Evolutionary conservation across 2,329 filamentous ascomycete species (phyloP).

Genomic region (Nothophaeocryptopus gaeumannii): DNA sequence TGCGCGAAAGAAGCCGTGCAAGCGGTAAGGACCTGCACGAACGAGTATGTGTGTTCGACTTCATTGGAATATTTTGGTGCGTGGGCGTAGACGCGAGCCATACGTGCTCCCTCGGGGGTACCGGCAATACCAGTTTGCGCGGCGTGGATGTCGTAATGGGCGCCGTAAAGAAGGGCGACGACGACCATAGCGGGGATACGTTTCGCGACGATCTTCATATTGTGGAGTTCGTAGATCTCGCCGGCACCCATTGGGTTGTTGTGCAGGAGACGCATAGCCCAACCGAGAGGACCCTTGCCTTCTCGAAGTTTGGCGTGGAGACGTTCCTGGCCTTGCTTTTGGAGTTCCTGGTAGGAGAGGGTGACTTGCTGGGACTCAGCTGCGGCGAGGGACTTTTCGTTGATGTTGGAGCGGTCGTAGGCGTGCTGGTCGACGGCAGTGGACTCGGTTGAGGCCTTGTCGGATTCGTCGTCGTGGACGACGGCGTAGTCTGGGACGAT

Average conservation of each 20-base stretch:
- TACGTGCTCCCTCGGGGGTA: slow-evolving; percentile 71
- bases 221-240: slow-evolving; percentile 70
- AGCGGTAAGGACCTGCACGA: slow-evolving; percentile 64
- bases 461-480: slow-evolving; percentile 57
- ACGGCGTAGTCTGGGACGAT: slow-evolving; percentile 74
- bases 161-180: slow-evolving; percentile 65
- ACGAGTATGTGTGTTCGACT: slow-evolving; percentile 63
- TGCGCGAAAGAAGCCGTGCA: slow-evolving; percentile 72
- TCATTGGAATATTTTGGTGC: slow-evolving; percentile 62
- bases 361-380: slow-evolving; percentile 7
- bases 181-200: slow-evolving; percentile 68
- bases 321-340: slow-evolving; percentile 55
- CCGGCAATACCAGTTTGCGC: slow-evolving; percentile 68
- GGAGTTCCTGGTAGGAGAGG: slow-evolving; percentile 58
- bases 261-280: slow-evolving; percentile 76
- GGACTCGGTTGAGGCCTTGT: slow-evolving; percentile 34
- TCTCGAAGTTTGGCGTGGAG: slow-evolving; percentile 63
- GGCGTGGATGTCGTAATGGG: slow-evolving; percentile 78
- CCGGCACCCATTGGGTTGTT: slow-evolving; percentile 71
- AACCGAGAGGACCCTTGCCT: slow-evolving; percentile 67
- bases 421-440: slow-evolving; percentile 30
- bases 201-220: slow-evolving; percentile 61
- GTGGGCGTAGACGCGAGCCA: slow-evolving; percentile 56
- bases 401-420: slow-evolving; percentile 3
- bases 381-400: slow-evolving; percentile 42